These are phyloP conservation scores for Fusarium buxicola DNA, from an alignment of 2,329 filamentous ascomycete species.

Conservation along the genomic window DNA sequence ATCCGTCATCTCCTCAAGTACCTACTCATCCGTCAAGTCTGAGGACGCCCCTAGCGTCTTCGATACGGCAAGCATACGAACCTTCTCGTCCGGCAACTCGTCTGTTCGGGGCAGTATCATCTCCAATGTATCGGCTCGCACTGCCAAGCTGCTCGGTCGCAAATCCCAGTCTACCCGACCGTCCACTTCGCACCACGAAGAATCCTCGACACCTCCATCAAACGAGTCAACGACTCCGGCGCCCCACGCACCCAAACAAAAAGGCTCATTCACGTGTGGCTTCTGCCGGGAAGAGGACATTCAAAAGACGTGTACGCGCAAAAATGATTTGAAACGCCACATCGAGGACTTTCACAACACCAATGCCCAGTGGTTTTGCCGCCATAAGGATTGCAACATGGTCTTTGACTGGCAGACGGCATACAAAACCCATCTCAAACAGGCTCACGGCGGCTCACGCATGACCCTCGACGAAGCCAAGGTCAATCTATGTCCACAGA, in stretches of 20 bases:
- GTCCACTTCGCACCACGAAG: slow-evolving; percentile 42
- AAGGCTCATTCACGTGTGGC: slow-evolving; percentile 53
- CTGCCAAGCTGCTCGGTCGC: slow-evolving; percentile 51
- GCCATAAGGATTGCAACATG: slow-evolving; percentile 57
- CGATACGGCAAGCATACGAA: slow-evolving; percentile 52
- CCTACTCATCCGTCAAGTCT: slow-evolving; percentile 51
- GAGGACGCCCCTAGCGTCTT: slow-evolving; percentile 53
- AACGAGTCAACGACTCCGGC: slow-evolving; percentile 41
- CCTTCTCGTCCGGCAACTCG: slow-evolving; percentile 55
- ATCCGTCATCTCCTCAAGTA: slow-evolving; percentile 51
- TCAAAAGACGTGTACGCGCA: slow-evolving; percentile 57
- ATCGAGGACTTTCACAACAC: slow-evolving; percentile 62
- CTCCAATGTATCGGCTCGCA: slow-evolving; percentile 54
- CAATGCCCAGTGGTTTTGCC: slow-evolving; percentile 60
- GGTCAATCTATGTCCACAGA: slow-evolving; percentile 58
- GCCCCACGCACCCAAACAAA: slow-evolving; percentile 52
- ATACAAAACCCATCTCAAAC: slow-evolving; percentile 61
- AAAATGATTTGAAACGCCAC: slow-evolving; percentile 62
- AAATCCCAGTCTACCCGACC: slow-evolving; percentile 42
- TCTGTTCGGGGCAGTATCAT: slow-evolving; percentile 55
- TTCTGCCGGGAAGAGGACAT: slow-evolving; percentile 58
- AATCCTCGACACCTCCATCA: slow-evolving; percentile 38
- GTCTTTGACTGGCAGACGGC: slow-evolving; percentile 62
- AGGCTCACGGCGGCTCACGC: slow-evolving; percentile 56
- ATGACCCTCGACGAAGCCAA: slow-evolving; percentile 57